Evolutionary conservation across 2,329 filamentous ascomycete genomes (phyloP).

Genomic region (Diaporthe destruens): DNA sequence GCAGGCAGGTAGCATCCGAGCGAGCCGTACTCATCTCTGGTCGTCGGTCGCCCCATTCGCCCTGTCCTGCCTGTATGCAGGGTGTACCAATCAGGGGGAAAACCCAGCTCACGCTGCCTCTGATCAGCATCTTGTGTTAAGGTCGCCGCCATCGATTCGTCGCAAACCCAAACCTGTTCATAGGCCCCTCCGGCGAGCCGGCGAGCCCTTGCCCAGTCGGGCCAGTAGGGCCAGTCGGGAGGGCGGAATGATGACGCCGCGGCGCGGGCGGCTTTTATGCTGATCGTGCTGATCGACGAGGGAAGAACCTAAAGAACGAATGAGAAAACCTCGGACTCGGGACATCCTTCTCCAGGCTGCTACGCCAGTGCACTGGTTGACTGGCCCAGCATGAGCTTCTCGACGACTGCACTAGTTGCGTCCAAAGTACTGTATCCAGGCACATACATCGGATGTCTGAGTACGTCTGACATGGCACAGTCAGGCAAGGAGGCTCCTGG

Average conservation of each 20-base stretch:
- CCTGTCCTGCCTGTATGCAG: neutral
- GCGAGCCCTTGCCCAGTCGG: slow-evolving; percentile 20
- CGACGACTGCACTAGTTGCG: neutral
- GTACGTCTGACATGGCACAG: too few species aligned
- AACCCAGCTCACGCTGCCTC: neutral
- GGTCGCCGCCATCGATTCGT: slow-evolving; percentile 30
- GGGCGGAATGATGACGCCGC: slow-evolving; percentile 23
- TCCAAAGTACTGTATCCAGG: too few species aligned
- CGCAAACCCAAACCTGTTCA: slow-evolving; percentile 26
- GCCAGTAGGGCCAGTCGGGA: slow-evolving; percentile 20
- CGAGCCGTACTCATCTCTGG: slow-evolving; percentile 3
- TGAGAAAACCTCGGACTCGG: neutral
- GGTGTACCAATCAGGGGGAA: neutral
- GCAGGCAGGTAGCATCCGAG: slow-evolving; percentile 23
- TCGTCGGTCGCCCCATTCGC: neutral
- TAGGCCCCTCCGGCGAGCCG: neutral
- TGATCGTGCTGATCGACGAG: slow-evolving; percentile 29
- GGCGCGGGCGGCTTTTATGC: slow-evolving; percentile 21
- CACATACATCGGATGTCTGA: neutral
- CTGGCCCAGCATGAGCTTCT: neutral
- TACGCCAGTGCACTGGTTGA: too few species aligned
- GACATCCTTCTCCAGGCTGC: neutral
- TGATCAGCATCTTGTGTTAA: slow-evolving; percentile 33
- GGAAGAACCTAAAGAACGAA: neutral
- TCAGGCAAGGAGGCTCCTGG: too few species aligned